phyloP scores from a whole-genome alignment of 495 filamentous ascomycete species.

The Penicillium canescens region DNA sequence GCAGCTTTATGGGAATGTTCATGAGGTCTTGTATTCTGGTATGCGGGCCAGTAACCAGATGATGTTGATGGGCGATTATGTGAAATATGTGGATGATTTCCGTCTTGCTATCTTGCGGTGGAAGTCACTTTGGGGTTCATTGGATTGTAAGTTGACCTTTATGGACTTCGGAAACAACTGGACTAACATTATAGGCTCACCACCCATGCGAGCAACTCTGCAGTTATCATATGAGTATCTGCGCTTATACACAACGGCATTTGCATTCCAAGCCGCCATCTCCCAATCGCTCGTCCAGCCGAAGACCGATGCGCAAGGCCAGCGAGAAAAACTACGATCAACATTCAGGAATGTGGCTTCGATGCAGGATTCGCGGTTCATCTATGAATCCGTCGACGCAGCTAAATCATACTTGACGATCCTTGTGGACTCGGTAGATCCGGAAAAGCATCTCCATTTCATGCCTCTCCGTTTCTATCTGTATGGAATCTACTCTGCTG shows the following conservation, averaged over 20 bases:
- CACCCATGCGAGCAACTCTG: constrained; percentile 56
- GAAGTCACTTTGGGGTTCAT: constrained; percentile 63
- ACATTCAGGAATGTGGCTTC: constrained; percentile 55
- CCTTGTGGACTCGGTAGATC: constrained; percentile 54
- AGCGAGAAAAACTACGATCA: constrained; percentile 43
- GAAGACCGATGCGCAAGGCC: constrained; percentile 35
- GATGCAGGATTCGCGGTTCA: constrained; percentile 61
- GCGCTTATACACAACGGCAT: constrained; percentile 64
- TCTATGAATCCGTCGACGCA: constrained; percentile 64
- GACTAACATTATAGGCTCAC: constrained; percentile 45
- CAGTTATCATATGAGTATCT: constrained; percentile 65
- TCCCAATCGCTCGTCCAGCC: constrained; percentile 54
- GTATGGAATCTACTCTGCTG: constrained; percentile 57
- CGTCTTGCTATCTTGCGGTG: constrained; percentile 60
- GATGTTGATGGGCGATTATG: constrained; percentile 65
- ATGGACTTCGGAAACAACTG: background rate
- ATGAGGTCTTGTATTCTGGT: constrained; percentile 65
- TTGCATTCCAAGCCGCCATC: constrained; percentile 66
- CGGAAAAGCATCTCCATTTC: constrained; percentile 55
- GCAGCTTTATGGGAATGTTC: constrained; percentile 66
- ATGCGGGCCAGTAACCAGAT: constrained; percentile 64
- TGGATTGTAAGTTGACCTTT: constrained; percentile 46
- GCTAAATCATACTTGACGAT: constrained; percentile 59
- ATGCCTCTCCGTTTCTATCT: constrained; percentile 62
- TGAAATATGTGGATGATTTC: constrained; percentile 68